Evolutionary conservation across 2,329 filamentous ascomycete species (phyloP), one percentile per base, ranked within the genome.

Genomic region (Ophiostoma ulmi): DNA sequence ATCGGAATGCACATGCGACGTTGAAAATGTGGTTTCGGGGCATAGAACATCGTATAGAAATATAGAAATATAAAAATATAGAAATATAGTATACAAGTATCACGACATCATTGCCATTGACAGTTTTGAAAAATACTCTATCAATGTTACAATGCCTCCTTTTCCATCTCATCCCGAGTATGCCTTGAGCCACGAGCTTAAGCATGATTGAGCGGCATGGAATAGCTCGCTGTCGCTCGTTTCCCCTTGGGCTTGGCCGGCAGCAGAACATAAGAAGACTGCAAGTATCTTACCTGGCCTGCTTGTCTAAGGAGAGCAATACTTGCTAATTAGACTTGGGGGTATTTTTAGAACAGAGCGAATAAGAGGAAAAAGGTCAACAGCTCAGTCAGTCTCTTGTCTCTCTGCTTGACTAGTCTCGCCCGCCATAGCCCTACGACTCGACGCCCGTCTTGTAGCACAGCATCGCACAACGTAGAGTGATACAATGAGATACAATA

Each of bases 261-360:
- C 52, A 58, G 22, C 52, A n/a, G 11, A 22, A 58, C 52, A 6
- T 10, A 22, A 22, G n/a, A 26, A 26, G 52, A 13, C 10, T 44
- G 11, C 14, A 26, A 58, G 20, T 58, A 58, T 8, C n/a, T 58
- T 58, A 58, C n/a, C n/a, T 58, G 17, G 14, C 14, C 52, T 13
- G 52, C 52, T 17, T 58, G 13, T 31, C 10, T 58, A 22, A 8
- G n/a, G 52, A 26, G 22, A 58, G 22, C 44, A 13, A 58, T 14
- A 58, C 44, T 48, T 26, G 52, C 10, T 58, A 58, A 58, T 22
- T 58, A 58, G 22, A 58, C 52, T 13, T 26, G 22, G 3, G 17
- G n/a, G 52, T 58, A 58, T 58, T 58, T 58, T 58, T 58, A 58
- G 52, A 58, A 58, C 52, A 58, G 52, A 58, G 52, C 52, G 11